phyloP scores from a whole-genome alignment of 2,329 filamentous ascomycete species.

The Eutypella sp. region DNA sequence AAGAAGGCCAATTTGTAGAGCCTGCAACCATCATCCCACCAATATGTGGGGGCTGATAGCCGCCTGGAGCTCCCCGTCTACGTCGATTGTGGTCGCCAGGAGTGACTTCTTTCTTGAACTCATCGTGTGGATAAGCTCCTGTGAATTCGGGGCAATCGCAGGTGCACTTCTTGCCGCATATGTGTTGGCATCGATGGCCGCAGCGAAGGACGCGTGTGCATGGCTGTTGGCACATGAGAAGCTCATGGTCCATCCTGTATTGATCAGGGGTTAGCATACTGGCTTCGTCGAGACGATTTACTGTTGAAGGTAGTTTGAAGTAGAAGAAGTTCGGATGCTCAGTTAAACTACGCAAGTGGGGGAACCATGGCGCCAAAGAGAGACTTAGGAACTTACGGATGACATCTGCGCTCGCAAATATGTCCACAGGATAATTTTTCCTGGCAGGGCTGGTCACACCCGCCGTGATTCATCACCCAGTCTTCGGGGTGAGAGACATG shows the following conservation, averaged over 20 bases:
- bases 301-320: no score
- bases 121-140: slow-evolving; percentile 21
- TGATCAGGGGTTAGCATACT: slow-evolving; percentile 2
- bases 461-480: slow-evolving; percentile 37
- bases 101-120: background rate
- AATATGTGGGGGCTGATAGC: no score
- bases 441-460: slow-evolving; percentile 19
- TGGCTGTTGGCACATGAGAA: slow-evolving; percentile 20
- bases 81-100: no score
- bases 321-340: background rate
- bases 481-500: slow-evolving; percentile 48
- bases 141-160: slow-evolving; percentile 21
- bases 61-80: no score
- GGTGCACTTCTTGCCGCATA: slow-evolving; percentile 22
- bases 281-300: no score
- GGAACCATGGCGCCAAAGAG: background rate
- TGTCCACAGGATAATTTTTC: slow-evolving; percentile 24
- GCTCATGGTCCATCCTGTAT: slow-evolving; percentile 19
- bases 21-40: no score
- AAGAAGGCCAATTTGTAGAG: background rate
- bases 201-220: slow-evolving; percentile 22
- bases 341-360: no score
- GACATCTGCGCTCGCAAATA: slow-evolving; percentile 22
- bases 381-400: slow-evolving; percentile 22
- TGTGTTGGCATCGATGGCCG: slow-evolving; percentile 20